Percentiles rank a stretch among this genome's conserved stretches.
phyloP scores from a whole-genome alignment of 2,329 filamentous ascomycete genomes.

The Botrytis squamosa region DNA sequence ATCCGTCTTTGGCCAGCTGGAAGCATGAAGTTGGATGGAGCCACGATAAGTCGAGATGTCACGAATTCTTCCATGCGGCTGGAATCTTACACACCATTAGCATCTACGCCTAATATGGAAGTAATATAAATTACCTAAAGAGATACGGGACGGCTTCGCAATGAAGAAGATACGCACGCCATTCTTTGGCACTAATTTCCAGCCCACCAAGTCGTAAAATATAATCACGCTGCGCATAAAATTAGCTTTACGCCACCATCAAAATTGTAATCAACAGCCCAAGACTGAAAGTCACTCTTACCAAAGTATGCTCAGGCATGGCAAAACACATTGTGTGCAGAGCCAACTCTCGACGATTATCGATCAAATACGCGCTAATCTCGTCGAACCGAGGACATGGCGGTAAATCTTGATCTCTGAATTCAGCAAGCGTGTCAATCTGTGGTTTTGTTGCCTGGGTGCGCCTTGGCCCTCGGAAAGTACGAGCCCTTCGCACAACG shows the following conservation, averaged over 20 bases:
- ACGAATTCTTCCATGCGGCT: neutral
- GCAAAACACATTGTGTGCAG: conserved; percentile 24
- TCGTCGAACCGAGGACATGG: conserved; percentile 17
- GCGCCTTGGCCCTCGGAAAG: neutral
- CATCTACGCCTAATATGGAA: neutral
- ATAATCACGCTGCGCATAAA: neutral
- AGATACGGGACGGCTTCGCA: conserved; percentile 2
- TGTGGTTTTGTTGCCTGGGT: neutral
- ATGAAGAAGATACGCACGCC: conserved; percentile 22
- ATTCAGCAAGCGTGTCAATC: neutral
- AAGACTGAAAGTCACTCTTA: neutral
- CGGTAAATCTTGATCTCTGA: neutral
- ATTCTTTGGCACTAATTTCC: conserved; percentile 19
- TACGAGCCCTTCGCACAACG: neutral
- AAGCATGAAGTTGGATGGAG: conserved; percentile 7
- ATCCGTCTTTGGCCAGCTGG: conserved; percentile 9
- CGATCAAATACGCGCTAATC: conserved; percentile 19
- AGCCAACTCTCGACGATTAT: conserved; percentile 16
- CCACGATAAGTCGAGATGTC: conserved; percentile 10
- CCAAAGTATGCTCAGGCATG: conserved; percentile 24
- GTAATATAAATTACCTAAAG: neutral
- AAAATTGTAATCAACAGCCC: neutral
- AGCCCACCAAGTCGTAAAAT: conserved; percentile 17
- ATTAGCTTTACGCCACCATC: neutral
- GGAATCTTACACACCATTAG: neutral